Evolutionary conservation across 1,139 yeast species (phyloP).

Genomic region (Saccharomyces pastorianus): DNA sequence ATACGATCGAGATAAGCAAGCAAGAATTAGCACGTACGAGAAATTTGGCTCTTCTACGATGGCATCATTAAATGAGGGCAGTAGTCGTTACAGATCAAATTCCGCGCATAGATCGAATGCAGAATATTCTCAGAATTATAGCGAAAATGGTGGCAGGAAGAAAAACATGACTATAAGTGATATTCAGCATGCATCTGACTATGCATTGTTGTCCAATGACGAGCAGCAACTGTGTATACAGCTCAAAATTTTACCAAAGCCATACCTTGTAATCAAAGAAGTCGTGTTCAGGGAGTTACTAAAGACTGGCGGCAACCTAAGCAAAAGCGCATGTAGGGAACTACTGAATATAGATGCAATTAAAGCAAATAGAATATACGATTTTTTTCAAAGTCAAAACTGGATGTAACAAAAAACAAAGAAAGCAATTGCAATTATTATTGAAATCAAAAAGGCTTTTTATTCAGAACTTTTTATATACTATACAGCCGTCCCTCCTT

Average conservation of each 20-base stretch:
- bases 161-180: slow-evolving; percentile 39
- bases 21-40: slow-evolving; percentile 51
- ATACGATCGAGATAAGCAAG: slow-evolving; percentile 80
- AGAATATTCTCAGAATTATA: slow-evolving; percentile 24
- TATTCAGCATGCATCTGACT: slow-evolving; percentile 77
- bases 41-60: slow-evolving; percentile 40
- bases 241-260: slow-evolving; percentile 81
- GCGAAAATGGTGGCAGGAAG: slow-evolving; percentile 35
- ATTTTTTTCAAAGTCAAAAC: slow-evolving; percentile 83
- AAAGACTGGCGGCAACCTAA: slow-evolving; percentile 73
- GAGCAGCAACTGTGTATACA: slow-evolving; percentile 83
- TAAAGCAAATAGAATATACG: slow-evolving; percentile 82
- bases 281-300: slow-evolving; percentile 80
- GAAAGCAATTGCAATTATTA: background rate
- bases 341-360: slow-evolving; percentile 75
- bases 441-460: background rate
- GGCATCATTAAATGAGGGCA: slow-evolving; percentile 8
- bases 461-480: background rate
- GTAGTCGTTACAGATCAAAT: slow-evolving; percentile 26
- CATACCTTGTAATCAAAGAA: slow-evolving; percentile 87
- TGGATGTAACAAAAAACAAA: slow-evolving; percentile 44
- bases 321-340: slow-evolving; percentile 77
- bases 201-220: slow-evolving; percentile 69
- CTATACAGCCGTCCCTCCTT: background rate
- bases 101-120: slow-evolving; percentile 23